Conservation (phyloP, 2,329 filamentous ascomycete genomes). For the Exophiala bonariae region DNA sequence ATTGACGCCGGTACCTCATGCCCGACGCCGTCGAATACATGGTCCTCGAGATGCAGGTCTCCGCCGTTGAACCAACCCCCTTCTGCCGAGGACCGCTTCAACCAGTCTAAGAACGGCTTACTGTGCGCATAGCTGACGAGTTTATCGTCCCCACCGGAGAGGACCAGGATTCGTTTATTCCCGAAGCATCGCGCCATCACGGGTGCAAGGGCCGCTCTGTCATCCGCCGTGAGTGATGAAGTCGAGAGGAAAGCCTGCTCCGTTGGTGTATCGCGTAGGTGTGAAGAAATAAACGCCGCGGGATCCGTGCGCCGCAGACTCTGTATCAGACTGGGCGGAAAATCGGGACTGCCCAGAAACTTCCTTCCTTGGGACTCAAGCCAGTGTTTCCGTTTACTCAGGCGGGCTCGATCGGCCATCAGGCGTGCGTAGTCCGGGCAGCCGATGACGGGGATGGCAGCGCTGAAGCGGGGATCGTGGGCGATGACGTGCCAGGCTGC, state of each 20-base stretch:
- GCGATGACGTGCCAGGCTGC: slow-evolving; percentile 82
- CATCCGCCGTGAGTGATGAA: slow-evolving; percentile 3
- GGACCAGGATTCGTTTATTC: slow-evolving; percentile 55
- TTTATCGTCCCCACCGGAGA: slow-evolving; percentile 58
- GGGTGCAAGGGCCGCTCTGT: slow-evolving; percentile 27
- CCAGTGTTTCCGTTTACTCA: slow-evolving; percentile 65
- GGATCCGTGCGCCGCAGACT: slow-evolving; percentile 70
- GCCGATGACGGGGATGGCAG: slow-evolving; percentile 78
- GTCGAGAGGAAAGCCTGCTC: too few species aligned
- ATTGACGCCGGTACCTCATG: slow-evolving; percentile 61
- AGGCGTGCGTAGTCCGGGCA: slow-evolving; percentile 85
- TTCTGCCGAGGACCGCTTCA: slow-evolving; percentile 48
- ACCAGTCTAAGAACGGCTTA: slow-evolving; percentile 56
- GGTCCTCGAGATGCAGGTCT: slow-evolving; percentile 55
- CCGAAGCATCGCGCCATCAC: slow-evolving; percentile 42
- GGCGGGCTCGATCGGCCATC: slow-evolving; percentile 74
- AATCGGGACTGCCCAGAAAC: slow-evolving; percentile 77
- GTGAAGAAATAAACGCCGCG: slow-evolving; percentile 65
- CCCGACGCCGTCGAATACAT: slow-evolving; percentile 56
- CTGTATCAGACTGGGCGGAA: slow-evolving; percentile 67
- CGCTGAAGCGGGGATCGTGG: slow-evolving; percentile 74
- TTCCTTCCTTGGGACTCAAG: slow-evolving; percentile 56
- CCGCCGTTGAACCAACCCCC: slow-evolving; percentile 52
- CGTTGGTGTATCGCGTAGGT: slow-evolving; percentile 40
- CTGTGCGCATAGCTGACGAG: slow-evolving; percentile 60